Conservation (phyloP, 2,329 filamentous ascomycete species). For the Fusarium cicatricum region DNA sequence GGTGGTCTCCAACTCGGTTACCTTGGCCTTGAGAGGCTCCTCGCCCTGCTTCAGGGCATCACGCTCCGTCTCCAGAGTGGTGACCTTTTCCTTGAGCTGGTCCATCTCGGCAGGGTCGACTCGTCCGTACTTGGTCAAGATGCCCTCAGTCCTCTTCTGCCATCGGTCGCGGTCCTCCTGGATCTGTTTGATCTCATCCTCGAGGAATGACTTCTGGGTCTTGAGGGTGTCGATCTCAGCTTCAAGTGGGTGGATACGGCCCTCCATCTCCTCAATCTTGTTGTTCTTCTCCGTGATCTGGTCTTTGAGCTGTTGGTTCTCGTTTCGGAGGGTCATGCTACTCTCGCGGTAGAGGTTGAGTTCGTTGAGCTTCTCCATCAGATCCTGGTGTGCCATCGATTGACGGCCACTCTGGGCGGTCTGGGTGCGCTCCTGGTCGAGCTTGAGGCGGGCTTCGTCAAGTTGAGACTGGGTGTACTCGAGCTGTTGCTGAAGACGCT, state of each 20-base stretch:
- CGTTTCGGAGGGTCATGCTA: conserved; percentile 87
- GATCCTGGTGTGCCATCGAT: conserved; percentile 82
- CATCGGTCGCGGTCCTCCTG: conserved; percentile 93
- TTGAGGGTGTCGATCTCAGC: conserved; percentile 82
- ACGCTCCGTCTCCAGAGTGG: conserved; percentile 70
- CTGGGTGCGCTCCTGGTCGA: conserved; percentile 85
- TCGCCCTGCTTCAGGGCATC: conserved; percentile 62
- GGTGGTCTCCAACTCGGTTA: conserved; percentile 59
- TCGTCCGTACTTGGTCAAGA: conserved; percentile 94
- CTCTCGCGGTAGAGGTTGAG: conserved; percentile 96
- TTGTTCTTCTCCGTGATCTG: conserved; percentile 78
- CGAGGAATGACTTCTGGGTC: conserved; percentile 79
- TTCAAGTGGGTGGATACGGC: conserved; percentile 83
- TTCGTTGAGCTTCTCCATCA: conserved; percentile 95
- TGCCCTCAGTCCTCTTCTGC: conserved; percentile 95
- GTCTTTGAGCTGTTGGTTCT: conserved; percentile 80
- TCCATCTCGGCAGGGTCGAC: conserved; percentile 95
- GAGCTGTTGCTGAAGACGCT: conserved; percentile 88
- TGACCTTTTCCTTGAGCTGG: conserved; percentile 81
- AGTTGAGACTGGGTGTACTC: conserved; percentile 88
- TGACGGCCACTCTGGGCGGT: conserved; percentile 77
- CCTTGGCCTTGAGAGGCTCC: conserved; percentile 60
- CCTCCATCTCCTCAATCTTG: conserved; percentile 77
- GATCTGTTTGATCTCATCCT: conserved; percentile 87
- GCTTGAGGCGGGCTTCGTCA: conserved; percentile 86